These are phyloP conservation scores for Tricholoma sp. DNA, from an alignment of 768 basidiomycete species.

Conservation along the genomic window DNA sequence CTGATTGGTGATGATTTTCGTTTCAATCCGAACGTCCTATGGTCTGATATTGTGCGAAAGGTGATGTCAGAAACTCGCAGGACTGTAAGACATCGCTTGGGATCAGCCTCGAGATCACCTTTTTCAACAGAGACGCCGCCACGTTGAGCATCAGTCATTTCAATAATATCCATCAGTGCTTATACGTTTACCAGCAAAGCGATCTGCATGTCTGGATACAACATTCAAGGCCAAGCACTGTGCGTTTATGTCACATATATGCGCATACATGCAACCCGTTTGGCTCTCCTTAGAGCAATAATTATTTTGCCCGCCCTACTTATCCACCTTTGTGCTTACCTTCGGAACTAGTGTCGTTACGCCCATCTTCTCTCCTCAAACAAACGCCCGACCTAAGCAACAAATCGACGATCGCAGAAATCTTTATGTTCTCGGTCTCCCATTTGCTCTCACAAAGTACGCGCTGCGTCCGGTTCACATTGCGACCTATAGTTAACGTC, in stretches of 20 bases:
- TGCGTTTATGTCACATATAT: conserved; percentile 28
- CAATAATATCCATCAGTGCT: not conserved
- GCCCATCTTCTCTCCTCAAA: conserved; percentile 21
- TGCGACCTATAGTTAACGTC: not conserved
- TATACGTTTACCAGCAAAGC: conserved; percentile 44
- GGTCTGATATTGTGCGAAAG: conserved; percentile 21
- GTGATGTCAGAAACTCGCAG: conserved; percentile 45
- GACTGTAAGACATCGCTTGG: conserved; percentile 34
- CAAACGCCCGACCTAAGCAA: conserved; percentile 18
- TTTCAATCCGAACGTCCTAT: not conserved
- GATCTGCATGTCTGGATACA: conserved; percentile 61
- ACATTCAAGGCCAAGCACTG: conserved; percentile 49
- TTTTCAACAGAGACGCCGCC: conserved; percentile 47
- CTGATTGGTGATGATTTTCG: conserved; percentile 41
- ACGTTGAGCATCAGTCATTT: conserved; percentile 33
- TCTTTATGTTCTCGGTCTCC: conserved; percentile 79
- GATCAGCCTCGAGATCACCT: conserved; percentile 46
- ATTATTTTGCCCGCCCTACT: conserved; percentile 13
- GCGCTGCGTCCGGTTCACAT: conserved; percentile 10
- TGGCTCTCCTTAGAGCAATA: not conserved
- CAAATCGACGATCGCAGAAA: conserved; percentile 61
- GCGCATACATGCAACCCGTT: conserved; percentile 14
- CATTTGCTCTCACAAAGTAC: conserved; percentile 77
- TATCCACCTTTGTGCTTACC: not conserved
- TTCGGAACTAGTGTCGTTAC: conserved; percentile 30